Conservation (phyloP, 2,329 filamentous ascomycete species). For the Epichloe sylvatica region DNA sequence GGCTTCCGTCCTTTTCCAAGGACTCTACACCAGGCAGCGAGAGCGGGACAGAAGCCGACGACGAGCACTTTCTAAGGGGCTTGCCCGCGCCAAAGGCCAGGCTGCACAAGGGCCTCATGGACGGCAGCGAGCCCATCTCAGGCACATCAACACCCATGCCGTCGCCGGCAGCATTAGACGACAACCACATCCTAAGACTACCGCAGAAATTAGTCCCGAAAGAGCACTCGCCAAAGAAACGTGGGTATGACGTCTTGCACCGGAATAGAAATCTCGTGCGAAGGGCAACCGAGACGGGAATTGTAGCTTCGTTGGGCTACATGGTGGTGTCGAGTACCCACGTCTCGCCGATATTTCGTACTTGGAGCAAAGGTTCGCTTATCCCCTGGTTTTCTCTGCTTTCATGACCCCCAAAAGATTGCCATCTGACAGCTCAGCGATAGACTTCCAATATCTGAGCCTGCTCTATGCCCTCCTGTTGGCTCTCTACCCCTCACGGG, state of each 20-base stretch:
- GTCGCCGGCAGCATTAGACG: conserved; percentile 32
- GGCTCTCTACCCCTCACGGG: conserved; percentile 44
- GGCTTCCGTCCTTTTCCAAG: conserved; percentile 25
- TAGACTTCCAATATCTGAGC: conserved; percentile 30
- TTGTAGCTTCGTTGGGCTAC: conserved; percentile 35
- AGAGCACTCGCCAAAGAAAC: conserved; percentile 8
- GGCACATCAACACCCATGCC: conserved; percentile 41
- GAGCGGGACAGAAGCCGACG: conserved; percentile 88
- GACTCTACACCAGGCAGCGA: conserved; percentile 58
- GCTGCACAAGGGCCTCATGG: conserved; percentile 65
- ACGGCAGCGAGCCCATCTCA: conserved; percentile 39
- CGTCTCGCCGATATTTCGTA: conserved; percentile 30
- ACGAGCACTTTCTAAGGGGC: conserved; percentile 78
- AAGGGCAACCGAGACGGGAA: conserved; percentile 36
- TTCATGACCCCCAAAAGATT: not conserved
- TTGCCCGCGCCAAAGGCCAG: conserved; percentile 64
- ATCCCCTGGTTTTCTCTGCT: not conserved
- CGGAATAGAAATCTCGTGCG: conserved; percentile 38
- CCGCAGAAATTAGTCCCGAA: conserved; percentile 10
- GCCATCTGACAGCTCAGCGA: not conserved
- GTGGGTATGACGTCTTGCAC: conserved; percentile 18
- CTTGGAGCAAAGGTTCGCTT: conserved; percentile 34
- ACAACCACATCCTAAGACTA: conserved; percentile 19
- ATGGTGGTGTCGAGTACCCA: conserved; percentile 34
- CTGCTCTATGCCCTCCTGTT: conserved; percentile 27